phyloP scores from a whole-genome alignment of 345 rosid genomes.

The Laguncularia racemosa region DNA sequence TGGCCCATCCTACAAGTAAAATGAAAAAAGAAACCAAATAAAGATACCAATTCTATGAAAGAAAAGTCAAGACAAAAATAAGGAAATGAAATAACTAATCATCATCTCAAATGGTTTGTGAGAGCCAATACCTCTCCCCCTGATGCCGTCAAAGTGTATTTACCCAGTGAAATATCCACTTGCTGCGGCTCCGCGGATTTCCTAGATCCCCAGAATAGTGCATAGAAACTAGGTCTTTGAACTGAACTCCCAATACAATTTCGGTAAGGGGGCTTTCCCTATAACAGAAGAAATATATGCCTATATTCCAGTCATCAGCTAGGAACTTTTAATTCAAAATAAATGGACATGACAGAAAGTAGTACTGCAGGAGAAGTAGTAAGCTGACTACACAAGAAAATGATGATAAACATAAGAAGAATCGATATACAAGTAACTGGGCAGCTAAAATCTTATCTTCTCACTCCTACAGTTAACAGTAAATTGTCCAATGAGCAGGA shows the following conservation, averaged over 20 bases:
- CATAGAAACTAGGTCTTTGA: constrained; percentile 28
- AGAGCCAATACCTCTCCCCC: constrained; percentile 46
- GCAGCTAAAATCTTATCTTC: too few relatives aligned
- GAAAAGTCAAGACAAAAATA: not conserved
- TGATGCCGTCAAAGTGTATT: constrained; percentile 41
- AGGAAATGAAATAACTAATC: not conserved
- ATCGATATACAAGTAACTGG: too few relatives aligned
- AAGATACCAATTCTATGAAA: not conserved
- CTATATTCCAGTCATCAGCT: not conserved
- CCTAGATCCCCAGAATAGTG: constrained; percentile 73
- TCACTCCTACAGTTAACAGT: too few relatives aligned
- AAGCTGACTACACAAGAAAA: too few relatives aligned
- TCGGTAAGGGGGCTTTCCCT: constrained; percentile 36
- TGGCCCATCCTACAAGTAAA: constrained; percentile 31
- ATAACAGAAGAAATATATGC: constrained; percentile 8
- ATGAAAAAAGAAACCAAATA: constrained; percentile 8
- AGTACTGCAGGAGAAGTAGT: too few relatives aligned
- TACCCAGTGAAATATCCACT: constrained; percentile 38
- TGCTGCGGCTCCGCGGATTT: constrained; percentile 40
- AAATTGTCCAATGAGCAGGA: too few relatives aligned
- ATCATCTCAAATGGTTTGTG: constrained; percentile 3
- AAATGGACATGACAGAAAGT: not conserved
- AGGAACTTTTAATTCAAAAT: not conserved
- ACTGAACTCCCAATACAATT: constrained; percentile 15
- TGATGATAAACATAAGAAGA: too few relatives aligned